Conservation (phyloP, 352 stramenopile genomes). For the Chrysophaeum taylorii region DNA sequence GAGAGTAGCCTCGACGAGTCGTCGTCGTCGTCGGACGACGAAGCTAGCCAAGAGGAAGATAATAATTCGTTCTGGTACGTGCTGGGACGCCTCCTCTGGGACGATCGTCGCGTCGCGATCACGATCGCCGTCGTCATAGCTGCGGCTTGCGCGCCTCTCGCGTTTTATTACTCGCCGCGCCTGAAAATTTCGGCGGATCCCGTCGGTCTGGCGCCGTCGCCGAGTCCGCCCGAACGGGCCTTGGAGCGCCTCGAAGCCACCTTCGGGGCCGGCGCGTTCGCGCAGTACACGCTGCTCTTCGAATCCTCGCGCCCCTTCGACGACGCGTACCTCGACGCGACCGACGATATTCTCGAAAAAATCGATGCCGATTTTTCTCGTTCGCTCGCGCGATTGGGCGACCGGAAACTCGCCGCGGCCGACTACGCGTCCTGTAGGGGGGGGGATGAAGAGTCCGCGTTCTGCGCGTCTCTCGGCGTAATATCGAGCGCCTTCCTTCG, state of each 20-base stretch:
- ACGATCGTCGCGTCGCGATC: slow-evolving; percentile 6
- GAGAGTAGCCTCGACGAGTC: not conserved
- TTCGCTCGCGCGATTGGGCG: not conserved
- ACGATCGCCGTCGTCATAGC: slow-evolving; percentile 4
- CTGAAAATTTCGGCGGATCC: slow-evolving; percentile 5
- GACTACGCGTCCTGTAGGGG: not conserved
- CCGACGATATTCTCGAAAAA: not conserved
- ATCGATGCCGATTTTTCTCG: not conserved
- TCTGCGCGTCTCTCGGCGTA: not conserved
- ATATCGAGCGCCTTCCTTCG: not conserved
- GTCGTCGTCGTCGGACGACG: not conserved
- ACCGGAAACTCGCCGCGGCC: not conserved
- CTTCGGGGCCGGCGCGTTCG: slow-evolving; percentile 21
- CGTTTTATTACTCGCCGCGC: not conserved
- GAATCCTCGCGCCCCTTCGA: slow-evolving; percentile 1
- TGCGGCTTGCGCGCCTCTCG: slow-evolving; percentile 2
- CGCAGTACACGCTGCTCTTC: slow-evolving; percentile 20
- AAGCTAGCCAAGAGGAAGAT: not conserved
- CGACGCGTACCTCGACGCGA: slow-evolving; percentile 8
- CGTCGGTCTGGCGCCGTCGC: slow-evolving; percentile 6
- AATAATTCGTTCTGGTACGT: not conserved
- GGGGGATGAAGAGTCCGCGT: not conserved
- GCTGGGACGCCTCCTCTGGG: not conserved
- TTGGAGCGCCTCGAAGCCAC: slow-evolving; percentile 10
- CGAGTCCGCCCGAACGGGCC: not conserved